A percentile compares a stretch with the other conserved stretches of the same genome.
Conservation (phyloP, 2,329 filamentous ascomycete species). For the Parafenestella ontariensis region DNA sequence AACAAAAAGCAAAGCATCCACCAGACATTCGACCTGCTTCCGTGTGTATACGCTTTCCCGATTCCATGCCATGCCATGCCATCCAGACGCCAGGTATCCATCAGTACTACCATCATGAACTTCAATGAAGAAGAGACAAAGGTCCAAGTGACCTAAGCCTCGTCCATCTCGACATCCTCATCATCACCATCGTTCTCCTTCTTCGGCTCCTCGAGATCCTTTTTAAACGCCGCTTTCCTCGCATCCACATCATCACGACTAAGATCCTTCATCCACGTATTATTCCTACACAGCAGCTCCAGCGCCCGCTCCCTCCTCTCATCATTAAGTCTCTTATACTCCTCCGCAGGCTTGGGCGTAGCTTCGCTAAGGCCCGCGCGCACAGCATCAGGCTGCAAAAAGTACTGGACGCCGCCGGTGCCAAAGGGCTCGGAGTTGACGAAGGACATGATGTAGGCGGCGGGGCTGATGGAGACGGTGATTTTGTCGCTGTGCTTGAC, state of each 20-base stretch:
- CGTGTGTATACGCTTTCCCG: not conserved
- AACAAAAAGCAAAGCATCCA: not conserved
- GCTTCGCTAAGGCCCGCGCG: constrained; percentile 46
- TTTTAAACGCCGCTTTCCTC: constrained; percentile 47
- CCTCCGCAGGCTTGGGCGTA: constrained; percentile 41
- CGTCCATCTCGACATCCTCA: constrained; percentile 44
- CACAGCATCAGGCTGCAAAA: constrained; percentile 47
- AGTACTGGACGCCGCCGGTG: constrained; percentile 48
- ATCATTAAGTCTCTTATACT: constrained; percentile 37
- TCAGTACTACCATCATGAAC: too few relatives aligned
- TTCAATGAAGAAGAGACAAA: not conserved
- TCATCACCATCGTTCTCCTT: constrained; percentile 24
- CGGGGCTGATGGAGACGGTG: constrained; percentile 53
- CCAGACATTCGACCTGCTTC: not conserved
- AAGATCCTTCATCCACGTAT: constrained; percentile 55
- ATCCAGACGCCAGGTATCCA: not conserved
- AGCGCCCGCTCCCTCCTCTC: constrained; percentile 46
- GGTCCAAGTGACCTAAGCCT: constrained; percentile 13
- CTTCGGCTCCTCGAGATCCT: constrained; percentile 35
- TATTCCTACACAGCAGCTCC: constrained; percentile 55
- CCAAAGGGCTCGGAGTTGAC: constrained; percentile 47
- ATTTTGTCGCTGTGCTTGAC: constrained; percentile 52
- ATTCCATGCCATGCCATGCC: not conserved
- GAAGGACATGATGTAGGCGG: constrained; percentile 54
- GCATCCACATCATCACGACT: constrained; percentile 56